phyloP scores from a whole-genome alignment of 306 rosid species.

The Glycine soja region DNA sequence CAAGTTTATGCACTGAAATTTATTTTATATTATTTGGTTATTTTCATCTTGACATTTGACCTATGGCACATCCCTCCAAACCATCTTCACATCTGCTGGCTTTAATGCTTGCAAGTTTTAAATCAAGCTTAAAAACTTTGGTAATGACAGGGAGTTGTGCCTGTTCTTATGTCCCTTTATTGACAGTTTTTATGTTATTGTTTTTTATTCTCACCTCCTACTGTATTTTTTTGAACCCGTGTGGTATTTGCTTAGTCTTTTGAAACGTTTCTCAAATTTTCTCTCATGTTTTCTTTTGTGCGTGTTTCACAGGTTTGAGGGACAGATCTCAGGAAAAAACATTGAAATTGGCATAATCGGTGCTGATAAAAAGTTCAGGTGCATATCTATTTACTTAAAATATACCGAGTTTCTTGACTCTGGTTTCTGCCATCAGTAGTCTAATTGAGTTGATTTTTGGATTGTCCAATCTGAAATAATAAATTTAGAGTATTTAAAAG shows the following conservation, averaged over 20 bases:
- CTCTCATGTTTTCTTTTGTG: constrained; percentile 4
- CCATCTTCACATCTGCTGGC: constrained; percentile 7
- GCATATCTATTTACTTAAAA: constrained; percentile 36
- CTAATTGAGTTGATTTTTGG: constrained; percentile 28
- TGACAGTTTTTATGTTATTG: constrained; percentile 16
- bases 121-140: not conserved
- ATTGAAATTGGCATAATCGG: constrained; percentile 95
- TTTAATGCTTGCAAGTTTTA: not conserved
- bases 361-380: constrained; percentile 87
- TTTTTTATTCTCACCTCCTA: not conserved
- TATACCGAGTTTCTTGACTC: not conserved
- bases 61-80: not conserved
- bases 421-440: not conserved
- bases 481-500: not conserved
- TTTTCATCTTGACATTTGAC: constrained; percentile 2
- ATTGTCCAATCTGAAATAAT: not conserved
- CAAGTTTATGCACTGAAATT: constrained; percentile 27
- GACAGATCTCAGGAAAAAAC: constrained; percentile 92
- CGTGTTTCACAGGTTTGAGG: constrained; percentile 71
- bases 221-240: no score
- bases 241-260: not conserved
- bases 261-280: constrained; percentile 13
- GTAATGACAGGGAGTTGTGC: constrained; percentile 4
- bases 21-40: not conserved
- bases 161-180: not conserved